Evolutionary conservation across 2,329 filamentous ascomycete species (phyloP), one percentile per base, ranked within the genome.

Genomic region (Mycosphaerella arachidis): DNA sequence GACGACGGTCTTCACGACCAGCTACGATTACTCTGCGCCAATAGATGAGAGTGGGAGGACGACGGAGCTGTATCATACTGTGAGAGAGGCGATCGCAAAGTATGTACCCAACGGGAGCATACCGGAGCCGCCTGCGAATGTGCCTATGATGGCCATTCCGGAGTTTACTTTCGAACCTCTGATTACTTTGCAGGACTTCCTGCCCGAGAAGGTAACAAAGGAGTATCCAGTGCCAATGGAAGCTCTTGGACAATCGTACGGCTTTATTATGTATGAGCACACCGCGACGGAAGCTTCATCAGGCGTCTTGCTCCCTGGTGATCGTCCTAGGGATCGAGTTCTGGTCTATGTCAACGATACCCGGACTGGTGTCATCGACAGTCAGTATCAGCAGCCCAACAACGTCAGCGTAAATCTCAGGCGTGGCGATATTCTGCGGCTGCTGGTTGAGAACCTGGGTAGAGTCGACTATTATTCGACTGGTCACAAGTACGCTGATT

Each of bases 381-480:
- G 73, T 63, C 76, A 73, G 18, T 81, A 82, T 63, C 61, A 68
- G 45, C 62, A 67, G 9, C 79, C 79, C 0, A 67, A 68, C 1
- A 72, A 69, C 4, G 73, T 82, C 12, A 73, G 59, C 0, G 53
- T 82, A 1, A 59, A 67, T 0, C 68, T 82, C 7, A 63, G 69
- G 18, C 62, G 66, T 1, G 77, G 77, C 6, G 78, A 81, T 62
- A 72, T 65, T 27, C 61, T 82, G 5, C 71, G 75, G 58, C 72
- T 82, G 0, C 66, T 82, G 3, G 75, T 81, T 1, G 80, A 83
- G 67, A 82, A 82, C 53, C 72, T 82, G n/a, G 80, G 80, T 1
- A 74, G 80, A 2, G 77, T 81, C 1, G 77, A 82, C 61, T 81
- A 78, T 60, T 74, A 74, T 52, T 74, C 75, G 2, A 66, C 70